Evolutionary conservation across 1,284 basidiomycete species (phyloP).

Genomic region (Abortiporus biennis): DNA sequence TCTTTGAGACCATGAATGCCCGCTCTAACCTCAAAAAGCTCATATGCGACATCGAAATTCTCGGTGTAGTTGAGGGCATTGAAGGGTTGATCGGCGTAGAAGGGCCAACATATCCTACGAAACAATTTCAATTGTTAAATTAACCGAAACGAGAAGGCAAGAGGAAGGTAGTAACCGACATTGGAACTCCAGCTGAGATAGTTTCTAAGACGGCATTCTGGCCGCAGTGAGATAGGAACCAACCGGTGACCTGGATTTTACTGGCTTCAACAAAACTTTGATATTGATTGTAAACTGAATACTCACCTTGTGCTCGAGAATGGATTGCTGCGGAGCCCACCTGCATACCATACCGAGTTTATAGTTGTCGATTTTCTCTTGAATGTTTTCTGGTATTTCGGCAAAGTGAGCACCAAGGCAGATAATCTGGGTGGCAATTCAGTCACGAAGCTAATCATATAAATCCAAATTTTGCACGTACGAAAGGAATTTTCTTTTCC

Average conservation of each 20-base stretch:
- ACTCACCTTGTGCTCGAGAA: conserved; percentile 7
- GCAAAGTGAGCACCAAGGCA: conserved; percentile 8
- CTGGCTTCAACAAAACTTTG: background rate
- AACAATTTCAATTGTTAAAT: background rate
- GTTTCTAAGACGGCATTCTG: conserved; percentile 11
- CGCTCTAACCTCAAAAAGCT: conserved; percentile 20
- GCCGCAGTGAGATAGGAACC: conserved; percentile 12
- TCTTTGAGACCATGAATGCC: conserved; percentile 14
- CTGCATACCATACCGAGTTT: conserved; percentile 5
- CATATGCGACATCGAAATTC: conserved; percentile 17
- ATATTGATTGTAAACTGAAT: background rate
- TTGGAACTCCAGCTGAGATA: conserved; percentile 5
- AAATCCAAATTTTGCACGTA: background rate
- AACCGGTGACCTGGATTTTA: conserved; percentile 7
- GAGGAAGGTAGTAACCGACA: background rate
- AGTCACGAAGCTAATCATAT: background rate
- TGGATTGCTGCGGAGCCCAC: conserved; percentile 9
- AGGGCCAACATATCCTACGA: conserved; percentile 21
- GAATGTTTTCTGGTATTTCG: conserved; percentile 4
- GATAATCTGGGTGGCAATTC: conserved; percentile 3
- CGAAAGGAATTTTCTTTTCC: conserved; percentile 11
- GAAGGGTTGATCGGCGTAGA: conserved; percentile 16
- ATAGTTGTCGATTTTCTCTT: conserved; percentile 5
- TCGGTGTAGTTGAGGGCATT: conserved; percentile 15
- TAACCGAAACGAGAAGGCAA: background rate